Evolutionary conservation across 176 grass and related monocot genomes (phyloP).

Genomic region (Aegilops speltoides): DNA sequence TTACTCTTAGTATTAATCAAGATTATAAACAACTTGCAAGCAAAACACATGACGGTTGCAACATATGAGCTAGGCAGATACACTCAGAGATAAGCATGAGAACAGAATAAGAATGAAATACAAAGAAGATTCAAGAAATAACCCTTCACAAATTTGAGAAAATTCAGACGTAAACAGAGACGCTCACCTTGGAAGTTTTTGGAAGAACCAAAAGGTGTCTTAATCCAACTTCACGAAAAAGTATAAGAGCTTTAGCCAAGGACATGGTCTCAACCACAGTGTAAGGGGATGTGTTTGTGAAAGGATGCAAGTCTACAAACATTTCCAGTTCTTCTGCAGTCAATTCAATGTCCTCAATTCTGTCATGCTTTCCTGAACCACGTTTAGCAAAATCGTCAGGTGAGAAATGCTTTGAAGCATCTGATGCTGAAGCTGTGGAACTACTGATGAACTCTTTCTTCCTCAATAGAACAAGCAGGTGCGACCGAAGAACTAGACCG

Average conservation of each 20-base stretch:
- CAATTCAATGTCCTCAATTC: slow-evolving; percentile 65
- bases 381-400: slow-evolving; percentile 78
- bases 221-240: slow-evolving; percentile 90
- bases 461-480: slow-evolving; percentile 89
- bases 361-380: slow-evolving; percentile 72
- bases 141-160: not conserved
- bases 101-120: not conserved
- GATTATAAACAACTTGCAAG: not conserved
- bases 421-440: slow-evolving; percentile 30
- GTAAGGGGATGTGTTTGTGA: slow-evolving; percentile 91
- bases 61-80: not conserved
- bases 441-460: slow-evolving; percentile 58
- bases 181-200: slow-evolving; percentile 65
- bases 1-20: not conserved
- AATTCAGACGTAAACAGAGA: not conserved
- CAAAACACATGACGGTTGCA: not conserved
- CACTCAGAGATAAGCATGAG: not conserved
- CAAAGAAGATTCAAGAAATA: not conserved
- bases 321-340: slow-evolving; percentile 83
- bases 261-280: slow-evolving; percentile 97
- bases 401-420: slow-evolving; percentile 55
- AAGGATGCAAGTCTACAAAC: slow-evolving; percentile 92
- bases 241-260: slow-evolving; percentile 86
- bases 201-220: slow-evolving; percentile 93
- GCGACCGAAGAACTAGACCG: slow-evolving; percentile 74